Percentiles rank a stretch among this genome's conserved stretches.
Evolutionary conservation across 768 basidiomycete species (phyloP).

Genomic region (Strobilomyces echinocephalus): DNA sequence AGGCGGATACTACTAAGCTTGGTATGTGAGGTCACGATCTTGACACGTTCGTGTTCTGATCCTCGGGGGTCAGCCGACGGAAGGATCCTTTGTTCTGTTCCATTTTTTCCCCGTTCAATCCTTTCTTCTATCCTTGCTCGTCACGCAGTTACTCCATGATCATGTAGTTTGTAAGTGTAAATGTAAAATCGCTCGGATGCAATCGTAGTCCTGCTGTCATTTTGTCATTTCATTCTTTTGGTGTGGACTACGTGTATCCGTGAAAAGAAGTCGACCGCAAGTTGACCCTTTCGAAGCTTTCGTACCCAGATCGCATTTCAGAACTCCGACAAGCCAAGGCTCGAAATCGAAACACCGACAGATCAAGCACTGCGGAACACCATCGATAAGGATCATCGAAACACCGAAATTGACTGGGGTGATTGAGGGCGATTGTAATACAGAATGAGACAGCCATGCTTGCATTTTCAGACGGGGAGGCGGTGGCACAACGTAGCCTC

Average conservation of each 20-base stretch:
- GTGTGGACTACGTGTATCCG: no score
- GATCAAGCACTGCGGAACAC: slow-evolving; percentile 7
- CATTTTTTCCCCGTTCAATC: background rate
- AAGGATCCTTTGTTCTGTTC: background rate
- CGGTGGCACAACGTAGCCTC: no score
- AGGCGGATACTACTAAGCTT: slow-evolving; percentile 26
- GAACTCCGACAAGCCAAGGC: no score
- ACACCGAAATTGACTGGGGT: slow-evolving; percentile 1
- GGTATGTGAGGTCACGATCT: background rate
- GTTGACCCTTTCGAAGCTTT: no score
- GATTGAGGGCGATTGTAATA: background rate
- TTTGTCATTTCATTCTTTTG: background rate
- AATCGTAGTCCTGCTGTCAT: background rate
- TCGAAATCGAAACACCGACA: background rate
- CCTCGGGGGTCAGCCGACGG: background rate
- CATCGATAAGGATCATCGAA: slow-evolving; percentile 3
- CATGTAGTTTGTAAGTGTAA: slow-evolving; percentile 21
- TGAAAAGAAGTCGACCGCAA: no score
- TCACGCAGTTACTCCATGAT: slow-evolving; percentile 1
- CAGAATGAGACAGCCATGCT: slow-evolving; percentile 6
- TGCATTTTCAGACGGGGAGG: slow-evolving; percentile 1
- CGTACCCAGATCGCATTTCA: no score
- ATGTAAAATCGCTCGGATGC: slow-evolving; percentile 6
- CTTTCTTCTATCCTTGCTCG: slow-evolving; percentile 1
- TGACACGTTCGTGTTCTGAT: background rate